phyloP scores from a whole-genome alignment of 139 green algal species.

The Volvox africanus region DNA sequence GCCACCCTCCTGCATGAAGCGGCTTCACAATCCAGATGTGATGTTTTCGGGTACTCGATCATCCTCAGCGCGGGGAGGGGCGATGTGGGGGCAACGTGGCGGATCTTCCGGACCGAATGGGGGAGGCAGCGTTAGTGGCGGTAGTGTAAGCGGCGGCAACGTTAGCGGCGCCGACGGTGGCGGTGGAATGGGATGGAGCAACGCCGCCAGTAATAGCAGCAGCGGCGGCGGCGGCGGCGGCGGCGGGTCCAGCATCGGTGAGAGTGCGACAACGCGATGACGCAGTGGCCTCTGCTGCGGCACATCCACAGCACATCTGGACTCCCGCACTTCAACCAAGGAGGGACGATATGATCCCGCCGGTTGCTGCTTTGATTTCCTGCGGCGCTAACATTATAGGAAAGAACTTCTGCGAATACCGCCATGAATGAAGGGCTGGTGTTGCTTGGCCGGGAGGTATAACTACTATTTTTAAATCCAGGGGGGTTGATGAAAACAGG shows the following conservation, averaged over 20 bases:
- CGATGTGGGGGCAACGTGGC: background rate
- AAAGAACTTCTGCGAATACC: too few species aligned
- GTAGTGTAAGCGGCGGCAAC: background rate
- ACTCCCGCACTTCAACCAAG: too few species aligned
- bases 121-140: background rate
- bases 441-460: too few species aligned
- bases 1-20: background rate
- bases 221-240: background rate
- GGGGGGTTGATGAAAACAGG: too few species aligned
- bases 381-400: too few species aligned
- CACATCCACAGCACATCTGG: too few species aligned
- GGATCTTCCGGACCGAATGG: background rate
- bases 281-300: too few species aligned
- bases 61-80: background rate
- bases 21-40: conserved; percentile 9
- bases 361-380: too few species aligned
- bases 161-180: background rate
- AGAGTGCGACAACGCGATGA: too few species aligned
- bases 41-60: background rate
- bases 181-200: background rate
- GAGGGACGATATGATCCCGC: too few species aligned
- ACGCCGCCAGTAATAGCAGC: background rate
- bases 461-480: too few species aligned
- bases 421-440: too few species aligned
- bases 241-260: background rate